Conservation (phyloP, 306 rosid species). For the Trifolium repens region DNA sequence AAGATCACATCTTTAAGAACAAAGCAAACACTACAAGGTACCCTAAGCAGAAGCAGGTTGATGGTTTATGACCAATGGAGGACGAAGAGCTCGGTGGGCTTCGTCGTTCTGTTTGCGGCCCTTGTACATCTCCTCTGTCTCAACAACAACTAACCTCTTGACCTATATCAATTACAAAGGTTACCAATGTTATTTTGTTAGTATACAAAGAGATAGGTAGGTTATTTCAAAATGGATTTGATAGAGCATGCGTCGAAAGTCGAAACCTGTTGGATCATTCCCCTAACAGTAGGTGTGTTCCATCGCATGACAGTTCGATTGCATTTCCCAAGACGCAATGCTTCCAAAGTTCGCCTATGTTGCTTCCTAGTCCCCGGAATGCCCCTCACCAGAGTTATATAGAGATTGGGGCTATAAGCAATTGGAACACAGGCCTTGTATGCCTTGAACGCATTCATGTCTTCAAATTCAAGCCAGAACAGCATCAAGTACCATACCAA, state of each 20-base stretch:
- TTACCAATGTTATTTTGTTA: slow-evolving; percentile 28
- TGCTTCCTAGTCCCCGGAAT: slow-evolving; percentile 89
- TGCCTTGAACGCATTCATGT: slow-evolving; percentile 91
- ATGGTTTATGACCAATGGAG: slow-evolving; percentile 75
- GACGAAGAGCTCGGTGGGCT: slow-evolving; percentile 63
- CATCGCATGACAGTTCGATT: slow-evolving; percentile 94
- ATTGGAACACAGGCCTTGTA: slow-evolving; percentile 83
- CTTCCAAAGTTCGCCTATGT: slow-evolving; percentile 90
- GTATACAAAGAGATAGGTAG: not conserved
- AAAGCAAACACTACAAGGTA: slow-evolving; percentile 47
- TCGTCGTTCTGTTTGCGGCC: slow-evolving; percentile 75
- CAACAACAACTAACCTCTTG: slow-evolving; percentile 81
- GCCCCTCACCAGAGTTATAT: slow-evolving; percentile 89
- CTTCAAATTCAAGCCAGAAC: slow-evolving; percentile 55
- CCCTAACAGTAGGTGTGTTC: slow-evolving; percentile 91
- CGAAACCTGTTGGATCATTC: slow-evolving; percentile 90
- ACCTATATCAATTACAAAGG: slow-evolving; percentile 56
- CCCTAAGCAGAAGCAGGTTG: slow-evolving; percentile 57
- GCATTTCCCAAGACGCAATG: slow-evolving; percentile 76
- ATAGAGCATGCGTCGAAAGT: slow-evolving; percentile 33
- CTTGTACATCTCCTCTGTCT: slow-evolving; percentile 86
- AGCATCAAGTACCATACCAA: slow-evolving; percentile 29
- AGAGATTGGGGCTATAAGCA: slow-evolving; percentile 82
- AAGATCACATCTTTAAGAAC: slow-evolving; percentile 37
- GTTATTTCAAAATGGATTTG: slow-evolving; percentile 19